Evolutionary conservation across 2,329 filamentous ascomycete genomes (phyloP).

Genomic region (Colletotrichum sp.): DNA sequence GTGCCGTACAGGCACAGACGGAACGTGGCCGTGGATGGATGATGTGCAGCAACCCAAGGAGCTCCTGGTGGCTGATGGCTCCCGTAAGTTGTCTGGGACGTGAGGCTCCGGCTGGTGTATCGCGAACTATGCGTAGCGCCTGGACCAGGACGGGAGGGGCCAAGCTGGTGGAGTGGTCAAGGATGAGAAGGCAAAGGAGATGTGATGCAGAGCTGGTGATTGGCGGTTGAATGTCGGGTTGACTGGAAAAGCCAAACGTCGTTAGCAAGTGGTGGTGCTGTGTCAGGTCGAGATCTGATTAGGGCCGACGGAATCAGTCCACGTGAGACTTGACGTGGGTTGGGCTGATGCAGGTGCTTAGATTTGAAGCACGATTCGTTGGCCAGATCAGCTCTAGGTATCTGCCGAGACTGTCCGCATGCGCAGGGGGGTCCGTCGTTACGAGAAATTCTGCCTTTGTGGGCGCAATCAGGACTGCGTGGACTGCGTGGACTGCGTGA

Average conservation of each 20-base stretch:
- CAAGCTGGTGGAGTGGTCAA: not conserved
- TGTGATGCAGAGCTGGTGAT: not conserved
- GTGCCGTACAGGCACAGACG: not conserved
- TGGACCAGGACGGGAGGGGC: not conserved
- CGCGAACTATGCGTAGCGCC: not conserved
- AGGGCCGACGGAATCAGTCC: not conserved
- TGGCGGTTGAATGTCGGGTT: not conserved
- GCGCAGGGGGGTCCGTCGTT: not conserved
- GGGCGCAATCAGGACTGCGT: not conserved
- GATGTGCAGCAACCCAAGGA: constrained; percentile 10
- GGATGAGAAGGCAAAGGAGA: not conserved
- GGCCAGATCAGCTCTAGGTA: not conserved
- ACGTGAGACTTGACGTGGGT: not conserved
- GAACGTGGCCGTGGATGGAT: constrained; percentile 1
- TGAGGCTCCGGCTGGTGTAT: constrained; percentile 11
- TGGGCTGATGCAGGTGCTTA: not conserved
- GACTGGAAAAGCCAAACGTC: not conserved
- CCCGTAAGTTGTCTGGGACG: constrained; percentile 12
- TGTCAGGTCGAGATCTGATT: not conserved
- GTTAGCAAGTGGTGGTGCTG: not conserved
- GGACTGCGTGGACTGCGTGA: not conserved
- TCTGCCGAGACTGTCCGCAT: not conserved
- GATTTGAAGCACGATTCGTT: not conserved
- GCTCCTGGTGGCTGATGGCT: constrained; percentile 6
- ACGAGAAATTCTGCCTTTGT: not conserved